Evolutionary conservation across 2,329 filamentous ascomycete genomes (phyloP), one percentile per base, ranked within the genome.

Genomic region (Tolypocladium guangdongense): DNA sequence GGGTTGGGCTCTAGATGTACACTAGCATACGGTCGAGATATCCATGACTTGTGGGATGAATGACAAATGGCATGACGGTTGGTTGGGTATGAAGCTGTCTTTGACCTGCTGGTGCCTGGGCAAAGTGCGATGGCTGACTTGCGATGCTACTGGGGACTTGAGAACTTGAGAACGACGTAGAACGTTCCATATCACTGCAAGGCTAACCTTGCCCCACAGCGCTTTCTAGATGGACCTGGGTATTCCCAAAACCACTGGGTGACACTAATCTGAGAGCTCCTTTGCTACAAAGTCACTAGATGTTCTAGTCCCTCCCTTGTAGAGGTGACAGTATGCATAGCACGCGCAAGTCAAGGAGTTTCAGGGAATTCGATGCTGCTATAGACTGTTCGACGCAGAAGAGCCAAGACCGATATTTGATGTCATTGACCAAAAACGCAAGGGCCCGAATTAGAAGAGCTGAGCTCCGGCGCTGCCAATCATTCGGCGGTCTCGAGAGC

Each of bases 21-120:
- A 70, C 62, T 72, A 72, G 64, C 66, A 66, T 64, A 66, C 66
- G 67, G 64, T 68, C 63, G 68, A 69, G 69, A 72, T 72, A 71
- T 68, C 69, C 69, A 62, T 64, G 64, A 62, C 61, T 61, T 63
- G 55, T 60, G 57, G 60, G 58, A 65, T 64, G 63, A 65, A 63
- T 62, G 60, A 63, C 52, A 60, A 33, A 50, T 20, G 45, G 50
- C 47, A 55, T 47, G 43, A 52, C 50, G 43, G 35, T 51, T 54
- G 53, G 43, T 56, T 52, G 53, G 55, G 51, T 49, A 56, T 27
- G n/a, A 32, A 16, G 43, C 30, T 10, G 12, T 2, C 22, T 12
- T 49, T 20, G 45, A 12, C 18, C 27, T 27, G 27, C 27, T 30
- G 30, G 30, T 30, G 30, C 30, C 7, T 30, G 30, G 30, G 7